Evolutionary conservation across 768 basidiomycete genomes (phyloP), one percentile per base, ranked within the genome.

Genomic region (Hemileccinum rubropunctum): DNA sequence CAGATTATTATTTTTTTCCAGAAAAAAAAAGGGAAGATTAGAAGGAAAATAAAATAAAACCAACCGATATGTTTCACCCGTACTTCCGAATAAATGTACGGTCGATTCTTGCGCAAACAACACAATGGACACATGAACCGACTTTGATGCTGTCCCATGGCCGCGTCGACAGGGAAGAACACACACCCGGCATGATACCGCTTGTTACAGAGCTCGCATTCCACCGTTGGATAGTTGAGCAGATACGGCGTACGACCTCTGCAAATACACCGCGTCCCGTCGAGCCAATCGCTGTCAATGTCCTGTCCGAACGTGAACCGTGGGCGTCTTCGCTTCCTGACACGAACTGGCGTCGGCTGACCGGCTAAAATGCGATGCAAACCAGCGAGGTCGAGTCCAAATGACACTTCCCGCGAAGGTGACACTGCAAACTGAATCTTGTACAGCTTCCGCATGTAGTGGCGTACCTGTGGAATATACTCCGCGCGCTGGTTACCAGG

Each of bases 381-480:
- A 9, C 87, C 86, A 34, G 90, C 88, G 18, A 91, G 78, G 64
- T 92, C 88, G 23, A 93, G 73, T 14, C 90, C 90, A 58, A 83
- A 92, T 2, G 88, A 90, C 2, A 88, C 79, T 42, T 90, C 88
- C 1, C 83, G 85, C 52, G 81, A 87, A 3, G 88, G 86, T 0
- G 87, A 87, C 10, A 93, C 85, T n/a, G 86, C 84, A 61, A 93
- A 91, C 68, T 91, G 90, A 45, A 93, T 88, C 71, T 84, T 86
- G 75, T 84, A 92, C 14, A 92, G 72, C 70, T 93, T 93, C 57
- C 90, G 84, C 88, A 93, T 91, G 65, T 86, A 92, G 65, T 93
- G 91, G 28, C 90, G 82, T 12, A 91, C 88, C 65, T 91, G 90
- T 14, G 84, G 79, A 35, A 92, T 83, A 58, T 84, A 86, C 48